These are phyloP conservation scores for Exophiala viscosa DNA, from an alignment of 2,329 filamentous ascomycete genomes.

Conservation along the genomic window DNA sequence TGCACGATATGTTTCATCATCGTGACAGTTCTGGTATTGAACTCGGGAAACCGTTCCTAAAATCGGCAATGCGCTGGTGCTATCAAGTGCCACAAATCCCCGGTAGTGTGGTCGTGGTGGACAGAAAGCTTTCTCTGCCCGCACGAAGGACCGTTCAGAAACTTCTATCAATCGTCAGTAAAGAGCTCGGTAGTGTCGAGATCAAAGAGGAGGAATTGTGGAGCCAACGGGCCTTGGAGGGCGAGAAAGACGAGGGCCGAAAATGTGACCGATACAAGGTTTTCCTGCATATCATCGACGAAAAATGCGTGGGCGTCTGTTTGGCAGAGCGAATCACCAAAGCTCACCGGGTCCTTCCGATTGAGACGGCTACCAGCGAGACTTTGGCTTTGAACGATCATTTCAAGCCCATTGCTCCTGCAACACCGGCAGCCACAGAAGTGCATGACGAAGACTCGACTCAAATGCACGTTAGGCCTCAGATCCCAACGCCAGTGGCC, in stretches of 20 bases:
- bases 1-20: conserved; percentile 63
- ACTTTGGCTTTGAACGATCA: conserved; percentile 18
- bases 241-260: conserved; percentile 33
- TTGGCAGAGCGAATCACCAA: conserved; percentile 59
- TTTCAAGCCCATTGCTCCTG: conserved; percentile 8
- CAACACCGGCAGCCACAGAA: conserved; percentile 13
- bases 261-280: conserved; percentile 53
- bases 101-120: conserved; percentile 56
- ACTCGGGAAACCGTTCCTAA: conserved; percentile 56
- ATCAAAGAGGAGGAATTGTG: conserved; percentile 58
- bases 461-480: conserved; percentile 9
- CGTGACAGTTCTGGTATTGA: conserved; percentile 60
- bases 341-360: conserved; percentile 46
- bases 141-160: conserved; percentile 53
- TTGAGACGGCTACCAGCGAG: conserved; percentile 17
- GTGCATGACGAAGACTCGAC: conserved; percentile 19
- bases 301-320: conserved; percentile 60
- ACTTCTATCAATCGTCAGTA: conserved; percentile 60
- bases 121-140: conserved; percentile 50
- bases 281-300: conserved; percentile 59
- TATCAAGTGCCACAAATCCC: conserved; percentile 49
- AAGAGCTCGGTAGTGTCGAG: conserved; percentile 58
- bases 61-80: conserved; percentile 50
- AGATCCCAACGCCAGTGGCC: conserved; percentile 21
- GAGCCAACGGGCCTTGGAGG: conserved; percentile 45